Conservation (phyloP, 2,329 filamentous ascomycete genomes). For the Septoria linicola region DNA sequence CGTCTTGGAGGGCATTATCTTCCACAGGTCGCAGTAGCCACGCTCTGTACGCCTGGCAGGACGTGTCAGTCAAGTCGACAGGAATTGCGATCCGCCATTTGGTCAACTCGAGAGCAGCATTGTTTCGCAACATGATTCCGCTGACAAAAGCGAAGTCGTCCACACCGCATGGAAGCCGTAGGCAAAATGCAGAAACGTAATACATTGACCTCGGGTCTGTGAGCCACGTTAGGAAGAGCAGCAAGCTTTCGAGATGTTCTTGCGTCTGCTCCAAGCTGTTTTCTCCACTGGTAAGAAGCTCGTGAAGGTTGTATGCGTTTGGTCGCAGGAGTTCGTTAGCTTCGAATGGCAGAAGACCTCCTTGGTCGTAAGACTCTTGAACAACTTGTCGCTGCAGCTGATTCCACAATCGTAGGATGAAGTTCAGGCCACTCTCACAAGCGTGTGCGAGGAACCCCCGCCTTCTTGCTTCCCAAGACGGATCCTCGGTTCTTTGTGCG, state of each 20-base stretch:
- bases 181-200: conserved; percentile 2
- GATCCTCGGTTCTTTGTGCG: background rate
- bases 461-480: background rate
- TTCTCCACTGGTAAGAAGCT: too few species aligned
- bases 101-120: background rate
- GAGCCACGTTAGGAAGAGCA: conserved; percentile 5
- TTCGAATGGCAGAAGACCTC: background rate
- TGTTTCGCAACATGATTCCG: background rate
- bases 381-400: conserved; percentile 3
- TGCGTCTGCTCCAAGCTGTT: background rate
- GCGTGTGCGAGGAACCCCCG: conserved; percentile 3
- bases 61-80: background rate
- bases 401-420: conserved; percentile 1
- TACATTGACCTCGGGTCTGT: background rate
- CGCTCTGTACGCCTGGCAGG: background rate
- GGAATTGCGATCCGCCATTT: conserved; percentile 1
- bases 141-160: background rate
- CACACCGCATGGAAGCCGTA: background rate
- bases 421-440: background rate
- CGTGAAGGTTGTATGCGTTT: background rate
- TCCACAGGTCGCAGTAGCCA: background rate
- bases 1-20: background rate
- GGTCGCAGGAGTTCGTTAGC: background rate
- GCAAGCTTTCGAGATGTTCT: background rate
- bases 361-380: conserved; percentile 4